Evolutionary conservation across 2,329 filamentous ascomycete species (phyloP).

Genomic region (Aquanectria penicillioides): DNA sequence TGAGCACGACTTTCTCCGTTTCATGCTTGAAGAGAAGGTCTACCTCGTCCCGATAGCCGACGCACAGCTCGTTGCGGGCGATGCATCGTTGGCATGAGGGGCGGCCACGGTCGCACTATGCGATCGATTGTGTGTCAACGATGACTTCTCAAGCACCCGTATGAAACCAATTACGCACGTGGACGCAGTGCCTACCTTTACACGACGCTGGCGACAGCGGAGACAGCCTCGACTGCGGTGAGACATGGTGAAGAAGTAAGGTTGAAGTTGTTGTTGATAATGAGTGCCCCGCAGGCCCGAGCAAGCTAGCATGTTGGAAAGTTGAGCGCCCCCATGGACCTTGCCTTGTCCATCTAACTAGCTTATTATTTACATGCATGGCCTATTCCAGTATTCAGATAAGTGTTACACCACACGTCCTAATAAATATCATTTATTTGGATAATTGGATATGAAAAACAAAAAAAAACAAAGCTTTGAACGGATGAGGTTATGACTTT

Average conservation of each 20-base stretch:
- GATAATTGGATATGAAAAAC: too few species aligned
- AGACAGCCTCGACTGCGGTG: constrained; percentile 46
- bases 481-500: too few species aligned
- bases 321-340: not conserved
- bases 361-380: too few species aligned
- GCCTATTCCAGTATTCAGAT: too few species aligned
- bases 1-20: constrained; percentile 43
- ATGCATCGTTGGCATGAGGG: constrained; percentile 51
- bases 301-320: not conserved
- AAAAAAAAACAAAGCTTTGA: too few species aligned
- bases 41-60: constrained; percentile 50
- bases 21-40: constrained; percentile 51
- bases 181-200: constrained; percentile 32
- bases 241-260: constrained; percentile 30
- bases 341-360: too few species aligned
- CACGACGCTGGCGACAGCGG: constrained; percentile 44
- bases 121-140: not conserved
- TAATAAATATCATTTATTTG: too few species aligned
- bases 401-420: too few species aligned
- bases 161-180: not conserved
- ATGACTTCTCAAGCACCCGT: too few species aligned
- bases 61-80: constrained; percentile 49
- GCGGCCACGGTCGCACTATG: constrained; percentile 46
- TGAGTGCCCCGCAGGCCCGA: constrained; percentile 19
- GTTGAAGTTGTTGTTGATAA: constrained; percentile 13